Base-by-base conservation (phyloP, 139 green algal species). In the Picochlorum sp. region DNA sequence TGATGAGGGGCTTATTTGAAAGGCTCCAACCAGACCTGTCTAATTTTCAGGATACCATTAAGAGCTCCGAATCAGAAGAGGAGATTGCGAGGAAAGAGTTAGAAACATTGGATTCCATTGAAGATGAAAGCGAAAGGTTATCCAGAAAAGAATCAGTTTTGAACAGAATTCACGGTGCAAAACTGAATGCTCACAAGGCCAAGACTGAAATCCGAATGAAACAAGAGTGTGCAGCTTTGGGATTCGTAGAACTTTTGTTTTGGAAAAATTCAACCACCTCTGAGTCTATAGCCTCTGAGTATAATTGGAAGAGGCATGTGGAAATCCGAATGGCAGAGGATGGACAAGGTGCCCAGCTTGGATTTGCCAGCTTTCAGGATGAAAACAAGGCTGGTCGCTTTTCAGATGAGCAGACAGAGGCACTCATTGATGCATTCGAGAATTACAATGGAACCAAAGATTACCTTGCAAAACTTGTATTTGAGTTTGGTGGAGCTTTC, bases 181-280 rank as follows among this genome's bases (percentile, higher is more conserved):
- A 60, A 54, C 12, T 16, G 1, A 5, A 24, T 41, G 44, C 22
- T 3, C 36, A 49, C 7, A 20, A 24, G 25, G 43, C 20, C 16
- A 29, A 33, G 0, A 4, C 20, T 33, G 18, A 35, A 8, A 43
- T 28, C 18, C 37, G 67, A 58, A 70, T 69, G 37, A 51, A 68
- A 35, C 32, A 78, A 58, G 57, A 55, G n/a, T 39, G 47, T 9
- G 65, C 73, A 18, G 50, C 57, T 32, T 78, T 85, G 59, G 47
- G 84, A 39, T 80, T 83, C 30, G 36, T 91, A 29, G 85, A 93
- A 62, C 45, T 93, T 28, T 57, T 93, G 70, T 91, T 93, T 50
- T 93, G 85, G 85, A 89, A 84, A 49, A 69, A 60, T 32, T 39
- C 69, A 2, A 33, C n/a, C 0, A 63, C 58, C 18, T 57, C 69